Base-by-base conservation (phyloP, 352 stramenopile species). In the Thalassiosira ordinaria region DNA sequence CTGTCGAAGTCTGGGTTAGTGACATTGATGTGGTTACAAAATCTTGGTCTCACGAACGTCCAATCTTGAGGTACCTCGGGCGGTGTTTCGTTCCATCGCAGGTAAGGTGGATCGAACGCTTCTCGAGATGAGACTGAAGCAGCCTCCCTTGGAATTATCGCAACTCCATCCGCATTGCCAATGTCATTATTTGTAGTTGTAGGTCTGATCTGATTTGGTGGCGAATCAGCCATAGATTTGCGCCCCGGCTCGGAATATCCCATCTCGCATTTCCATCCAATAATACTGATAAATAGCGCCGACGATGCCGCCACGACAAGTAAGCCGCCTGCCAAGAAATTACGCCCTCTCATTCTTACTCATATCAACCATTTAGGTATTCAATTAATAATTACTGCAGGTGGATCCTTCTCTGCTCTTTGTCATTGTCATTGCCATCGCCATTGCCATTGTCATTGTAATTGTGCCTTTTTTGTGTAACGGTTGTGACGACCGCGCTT, bases 31-130 rank as follows among this genome's bases (percentile, higher is more conserved):
- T 33, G 27, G 2, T 52, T 53, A 29, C 62, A 80, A 44, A 20
- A 61, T 55, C 49, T 69, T 1, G 53, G 41, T 14, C 9, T 67
- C 14, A 26, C 8, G 20, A 65, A 74, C 0, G 26, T 22, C 74
- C 65, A 78, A 49, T 78, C 46, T 53, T 8, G 13, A n/a, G 67
- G 53, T 37, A 57, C 39, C 62, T 70, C 18, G 2, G 41, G 24
- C 7, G 61, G n/a, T 29, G 51, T 46, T 37, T 11, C 37, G 20
- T 74, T 24, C 71, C 71, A 80, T 47, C 51, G 16, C n/a, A 80
- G 44, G 33, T 73, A 74, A 0, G 61, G 47, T 57, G 72, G 72
- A 1, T 14, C 8, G 24, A 41, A 39, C 1, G 37, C 57, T 51
- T 27, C 14, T 26, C 55, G n/a, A 64, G 44, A 7, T 11, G 6